Percentiles rank a stretch among this genome's conserved stretches.
Evolutionary conservation across 148 eudicot species (phyloP).

Genomic region (Rhododendron ferrugineum): DNA sequence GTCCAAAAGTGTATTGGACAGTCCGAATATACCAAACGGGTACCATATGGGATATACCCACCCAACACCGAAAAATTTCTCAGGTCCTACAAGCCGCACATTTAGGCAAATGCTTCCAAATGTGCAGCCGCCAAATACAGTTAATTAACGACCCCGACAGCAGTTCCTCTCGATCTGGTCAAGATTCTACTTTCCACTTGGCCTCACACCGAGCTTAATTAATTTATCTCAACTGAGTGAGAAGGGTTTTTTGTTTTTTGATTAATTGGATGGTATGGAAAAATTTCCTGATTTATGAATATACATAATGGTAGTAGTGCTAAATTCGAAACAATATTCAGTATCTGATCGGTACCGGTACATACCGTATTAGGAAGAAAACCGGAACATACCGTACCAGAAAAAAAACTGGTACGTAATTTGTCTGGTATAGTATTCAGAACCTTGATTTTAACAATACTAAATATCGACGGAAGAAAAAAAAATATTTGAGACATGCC

Average conservation of each 20-base stretch:
- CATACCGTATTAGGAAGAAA: too few relatives aligned
- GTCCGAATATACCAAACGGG: too few relatives aligned
- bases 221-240: constrained; percentile 6
- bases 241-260: constrained; percentile 16
- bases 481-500: too few relatives aligned
- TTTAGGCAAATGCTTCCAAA: constrained; percentile 10
- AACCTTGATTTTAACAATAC: not conserved
- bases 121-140: constrained; percentile 23
- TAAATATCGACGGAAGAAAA: too few relatives aligned
- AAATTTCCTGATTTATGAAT: too few relatives aligned
- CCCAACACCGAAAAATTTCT: too few relatives aligned
- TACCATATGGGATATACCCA: too few relatives aligned
- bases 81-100: not conserved
- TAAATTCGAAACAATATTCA: too few relatives aligned
- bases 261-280: too few relatives aligned
- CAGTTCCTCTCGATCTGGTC: not conserved
- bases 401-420: not conserved
- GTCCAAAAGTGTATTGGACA: too few relatives aligned
- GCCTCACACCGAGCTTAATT: constrained; percentile 1
- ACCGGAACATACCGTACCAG: not conserved
- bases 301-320: too few relatives aligned
- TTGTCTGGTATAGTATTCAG: constrained; percentile 1
- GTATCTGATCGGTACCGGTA: too few relatives aligned
- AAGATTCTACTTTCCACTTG: constrained; percentile 3
- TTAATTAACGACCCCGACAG: not conserved